These are phyloP conservation scores for Davidsoniella australis DNA, from an alignment of 2,329 filamentous ascomycete genomes.

Conservation along the genomic window DNA sequence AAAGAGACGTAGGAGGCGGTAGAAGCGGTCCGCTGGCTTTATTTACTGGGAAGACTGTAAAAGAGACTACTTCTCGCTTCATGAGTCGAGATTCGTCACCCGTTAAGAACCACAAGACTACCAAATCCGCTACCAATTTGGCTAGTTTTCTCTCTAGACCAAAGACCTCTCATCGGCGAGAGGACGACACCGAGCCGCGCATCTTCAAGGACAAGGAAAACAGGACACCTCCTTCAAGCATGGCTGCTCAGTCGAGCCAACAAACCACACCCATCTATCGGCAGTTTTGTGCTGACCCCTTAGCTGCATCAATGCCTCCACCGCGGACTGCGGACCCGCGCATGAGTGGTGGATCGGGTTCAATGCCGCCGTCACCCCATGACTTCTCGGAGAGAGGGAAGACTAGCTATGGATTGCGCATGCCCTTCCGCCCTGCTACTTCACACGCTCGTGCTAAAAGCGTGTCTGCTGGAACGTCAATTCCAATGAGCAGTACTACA, in stretches of 20 bases:
- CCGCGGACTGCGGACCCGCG: slow-evolving; percentile 2
- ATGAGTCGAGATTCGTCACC: slow-evolving; percentile 32
- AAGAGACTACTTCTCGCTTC: slow-evolving; percentile 15
- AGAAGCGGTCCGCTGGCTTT: slow-evolving; percentile 6
- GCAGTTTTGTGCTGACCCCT: slow-evolving; percentile 8
- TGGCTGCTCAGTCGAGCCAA: slow-evolving; percentile 2
- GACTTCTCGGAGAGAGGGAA: slow-evolving; percentile 2
- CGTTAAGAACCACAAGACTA: slow-evolving; percentile 50
- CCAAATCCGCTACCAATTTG: slow-evolving; percentile 73
- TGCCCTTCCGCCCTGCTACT: slow-evolving; percentile 16
- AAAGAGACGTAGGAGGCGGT: slow-evolving; percentile 15
- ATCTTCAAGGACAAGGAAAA: slow-evolving; percentile 12
- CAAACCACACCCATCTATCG: slow-evolving; percentile 7
- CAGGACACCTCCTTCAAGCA: slow-evolving; percentile 10
- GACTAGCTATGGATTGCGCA: slow-evolving; percentile 2
- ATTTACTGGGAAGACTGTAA: slow-evolving; percentile 4
- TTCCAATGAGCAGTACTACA: slow-evolving; percentile 1
- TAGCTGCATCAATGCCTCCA: neutral
- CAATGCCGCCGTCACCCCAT: neutral
- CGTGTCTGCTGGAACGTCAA: slow-evolving; percentile 4
- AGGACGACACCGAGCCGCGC: slow-evolving; percentile 7
- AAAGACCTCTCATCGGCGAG: slow-evolving; percentile 48
- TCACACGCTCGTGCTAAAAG: slow-evolving; percentile 23
- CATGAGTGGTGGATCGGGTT: neutral
- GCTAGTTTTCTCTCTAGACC: slow-evolving; percentile 56